Percentiles rank a stretch among this genome's conserved stretches.
phyloP scores from a whole-genome alignment of 2,329 filamentous ascomycete genomes.

The Neoarthrinium moseri region DNA sequence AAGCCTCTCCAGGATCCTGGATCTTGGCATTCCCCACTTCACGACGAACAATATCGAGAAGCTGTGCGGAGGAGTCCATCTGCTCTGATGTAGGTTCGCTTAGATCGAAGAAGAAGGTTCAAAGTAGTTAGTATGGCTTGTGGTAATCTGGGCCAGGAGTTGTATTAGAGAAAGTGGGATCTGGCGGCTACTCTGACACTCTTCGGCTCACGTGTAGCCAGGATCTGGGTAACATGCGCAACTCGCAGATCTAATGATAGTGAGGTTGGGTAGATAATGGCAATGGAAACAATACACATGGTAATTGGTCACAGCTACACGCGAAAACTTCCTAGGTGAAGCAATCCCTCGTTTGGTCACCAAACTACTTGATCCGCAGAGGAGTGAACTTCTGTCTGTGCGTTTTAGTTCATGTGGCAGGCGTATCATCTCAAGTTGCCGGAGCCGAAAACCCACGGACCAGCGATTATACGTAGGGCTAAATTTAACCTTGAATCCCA shows the following conservation, averaged over 20 bases:
- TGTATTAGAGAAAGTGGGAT: neutral
- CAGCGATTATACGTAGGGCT: neutral
- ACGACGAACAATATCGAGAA: neutral
- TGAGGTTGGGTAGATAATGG: too few species aligned
- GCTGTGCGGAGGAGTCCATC: too few species aligned
- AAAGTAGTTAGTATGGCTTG: neutral
- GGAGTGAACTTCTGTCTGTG: too few species aligned
- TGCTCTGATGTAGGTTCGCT: too few species aligned
- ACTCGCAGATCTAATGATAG: too few species aligned
- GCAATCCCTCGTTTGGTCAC: too few species aligned
- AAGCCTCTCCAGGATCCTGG: neutral
- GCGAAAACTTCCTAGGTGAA: too few species aligned
- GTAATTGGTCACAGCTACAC: neutral
- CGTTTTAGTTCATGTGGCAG: neutral
- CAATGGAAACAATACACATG: too few species aligned
- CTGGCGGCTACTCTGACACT: neutral
- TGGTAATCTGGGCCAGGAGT: neutral
- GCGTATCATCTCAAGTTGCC: neutral
- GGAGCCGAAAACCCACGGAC: neutral
- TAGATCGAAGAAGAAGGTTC: neutral
- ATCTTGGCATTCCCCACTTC: neutral
- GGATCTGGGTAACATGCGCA: too few species aligned
- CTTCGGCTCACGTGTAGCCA: too few species aligned
- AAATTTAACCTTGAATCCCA: conserved; percentile 8
- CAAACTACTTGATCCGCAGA: too few species aligned